Percentiles rank a stretch among this genome's conserved stretches.
These are phyloP conservation scores for Tuber borchii DNA, from an alignment of 495 filamentous ascomycete genomes.

Conservation along the genomic window DNA sequence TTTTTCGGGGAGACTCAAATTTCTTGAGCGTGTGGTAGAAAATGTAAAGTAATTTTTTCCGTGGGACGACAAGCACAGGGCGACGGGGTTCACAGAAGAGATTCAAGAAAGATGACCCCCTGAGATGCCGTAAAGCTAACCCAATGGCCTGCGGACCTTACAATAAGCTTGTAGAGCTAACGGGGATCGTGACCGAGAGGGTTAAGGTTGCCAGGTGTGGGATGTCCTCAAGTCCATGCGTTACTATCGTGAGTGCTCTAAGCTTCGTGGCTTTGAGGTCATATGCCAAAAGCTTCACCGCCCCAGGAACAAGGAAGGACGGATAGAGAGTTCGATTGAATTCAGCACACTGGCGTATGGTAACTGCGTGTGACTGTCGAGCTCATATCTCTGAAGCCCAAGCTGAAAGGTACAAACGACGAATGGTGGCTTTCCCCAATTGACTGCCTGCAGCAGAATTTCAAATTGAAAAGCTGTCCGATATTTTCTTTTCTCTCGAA, in stretches of 20 bases:
- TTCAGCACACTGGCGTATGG: slow-evolving; percentile 18
- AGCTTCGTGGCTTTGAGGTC: neutral
- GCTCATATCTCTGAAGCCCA: slow-evolving; percentile 19
- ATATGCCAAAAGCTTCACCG: neutral
- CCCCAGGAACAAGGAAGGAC: neutral
- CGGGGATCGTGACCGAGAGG: neutral
- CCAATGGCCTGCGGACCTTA: neutral
- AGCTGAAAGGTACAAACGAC: slow-evolving; percentile 17
- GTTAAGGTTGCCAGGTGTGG: neutral
- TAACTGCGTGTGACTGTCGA: slow-evolving; percentile 27
- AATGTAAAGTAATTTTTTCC: neutral
- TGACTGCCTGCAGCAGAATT: neutral
- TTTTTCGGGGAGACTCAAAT: neutral
- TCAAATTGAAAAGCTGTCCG: neutral
- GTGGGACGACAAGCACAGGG: neutral
- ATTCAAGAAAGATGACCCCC: neutral
- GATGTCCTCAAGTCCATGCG: neutral
- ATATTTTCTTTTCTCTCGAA: slow-evolving; percentile 16
- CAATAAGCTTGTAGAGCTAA: slow-evolving; percentile 2
- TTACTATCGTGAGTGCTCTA: neutral
- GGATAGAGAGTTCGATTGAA: neutral
- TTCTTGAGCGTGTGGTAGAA: neutral
- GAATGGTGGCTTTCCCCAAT: slow-evolving; percentile 15
- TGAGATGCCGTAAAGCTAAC: neutral
- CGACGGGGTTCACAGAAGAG: neutral